A percentile compares a stretch with the other conserved stretches of the same genome.
These are phyloP conservation scores for Mycena amicta DNA, from an alignment of 768 basidiomycete genomes.

Conservation along the genomic window DNA sequence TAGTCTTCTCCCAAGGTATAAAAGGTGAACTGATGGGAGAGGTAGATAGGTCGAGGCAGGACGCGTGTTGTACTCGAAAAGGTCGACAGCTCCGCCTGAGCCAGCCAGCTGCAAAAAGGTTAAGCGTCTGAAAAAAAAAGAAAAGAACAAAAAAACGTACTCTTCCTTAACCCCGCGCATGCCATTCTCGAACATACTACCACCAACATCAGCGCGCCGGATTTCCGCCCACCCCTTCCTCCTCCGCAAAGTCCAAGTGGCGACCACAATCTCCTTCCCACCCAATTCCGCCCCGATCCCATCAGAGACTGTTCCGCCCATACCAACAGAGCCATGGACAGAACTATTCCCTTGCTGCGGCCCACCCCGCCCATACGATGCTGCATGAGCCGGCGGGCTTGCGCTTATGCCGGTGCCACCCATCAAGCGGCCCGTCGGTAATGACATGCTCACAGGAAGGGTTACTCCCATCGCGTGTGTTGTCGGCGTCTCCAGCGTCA, in stretches of 20 bases:
- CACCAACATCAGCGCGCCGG: conserved; percentile 33
- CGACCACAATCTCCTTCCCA: conserved; percentile 46
- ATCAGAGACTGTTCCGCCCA: neutral
- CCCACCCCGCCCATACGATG: conserved; percentile 42
- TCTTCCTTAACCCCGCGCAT: conserved; percentile 31
- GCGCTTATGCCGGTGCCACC: conserved; percentile 34
- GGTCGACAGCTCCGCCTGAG: conserved; percentile 84
- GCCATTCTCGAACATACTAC: neutral
- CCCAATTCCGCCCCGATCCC: conserved; percentile 34
- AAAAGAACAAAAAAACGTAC: conserved; percentile 29
- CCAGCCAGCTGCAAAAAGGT: conserved; percentile 54
- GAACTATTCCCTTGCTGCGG: conserved; percentile 21
- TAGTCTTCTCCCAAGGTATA: conserved; percentile 75
- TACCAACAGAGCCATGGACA: conserved; percentile 1
- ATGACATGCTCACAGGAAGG: conserved; percentile 50
- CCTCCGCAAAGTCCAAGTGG: conserved; percentile 67
- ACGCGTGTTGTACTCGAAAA: conserved; percentile 58
- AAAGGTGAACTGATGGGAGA: conserved; percentile 85
- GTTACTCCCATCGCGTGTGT: conserved; percentile 25
- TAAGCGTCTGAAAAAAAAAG: conserved; percentile 10
- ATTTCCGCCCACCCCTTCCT: conserved; percentile 57
- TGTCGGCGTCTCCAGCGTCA: conserved; percentile 45
- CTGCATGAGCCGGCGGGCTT: conserved; percentile 62
- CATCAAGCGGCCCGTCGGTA: conserved; percentile 52
- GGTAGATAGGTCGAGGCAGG: conserved; percentile 77